These are phyloP conservation scores for Blastocystis sp. DNA, from an alignment of 352 stramenopile genomes.

Conservation along the genomic window DNA sequence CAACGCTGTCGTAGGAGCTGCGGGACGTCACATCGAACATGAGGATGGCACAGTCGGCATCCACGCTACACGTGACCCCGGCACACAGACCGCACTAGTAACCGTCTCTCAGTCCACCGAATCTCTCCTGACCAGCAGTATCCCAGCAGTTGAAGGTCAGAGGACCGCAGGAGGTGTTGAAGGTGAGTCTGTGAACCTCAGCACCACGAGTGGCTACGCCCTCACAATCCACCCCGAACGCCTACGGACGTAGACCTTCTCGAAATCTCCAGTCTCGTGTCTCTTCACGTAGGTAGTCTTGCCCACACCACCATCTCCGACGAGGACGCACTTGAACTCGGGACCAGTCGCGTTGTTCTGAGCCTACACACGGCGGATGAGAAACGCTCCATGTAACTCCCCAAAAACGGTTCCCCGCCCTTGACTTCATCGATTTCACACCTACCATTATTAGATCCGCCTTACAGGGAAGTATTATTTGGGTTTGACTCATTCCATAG, in stretches of 20 bases:
- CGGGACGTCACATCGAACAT: constrained; percentile 99
- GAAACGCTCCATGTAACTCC: not conserved
- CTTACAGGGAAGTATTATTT: not conserved
- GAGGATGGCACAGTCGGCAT: constrained; percentile 99
- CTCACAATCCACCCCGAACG: constrained; percentile 1
- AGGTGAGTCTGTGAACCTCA: constrained; percentile 96
- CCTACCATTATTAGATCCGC: not conserved
- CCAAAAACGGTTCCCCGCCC: not conserved
- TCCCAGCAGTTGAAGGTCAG: constrained; percentile 99
- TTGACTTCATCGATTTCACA: not conserved
- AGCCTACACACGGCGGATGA: constrained; percentile 50
- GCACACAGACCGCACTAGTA: constrained; percentile 82
- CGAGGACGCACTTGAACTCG: constrained; percentile 99
- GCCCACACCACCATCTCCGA: constrained; percentile 97
- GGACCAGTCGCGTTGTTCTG: constrained; percentile 77
- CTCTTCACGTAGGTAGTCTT: constrained; percentile 99
- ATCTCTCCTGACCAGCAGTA: constrained; percentile 98
- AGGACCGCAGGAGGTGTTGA: constrained; percentile 96
- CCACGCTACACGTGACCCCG: constrained; percentile 78
- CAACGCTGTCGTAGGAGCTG: constrained; percentile 99
- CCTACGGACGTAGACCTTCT: constrained; percentile 96
- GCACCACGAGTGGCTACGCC: constrained; percentile 89
- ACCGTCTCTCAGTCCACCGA: constrained; percentile 87
- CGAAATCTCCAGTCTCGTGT: constrained; percentile 99
- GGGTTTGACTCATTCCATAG: not conserved